These are phyloP conservation scores for Escallonia herrerae DNA, from an alignment of 129 eudicot genomes.

Conservation along the genomic window DNA sequence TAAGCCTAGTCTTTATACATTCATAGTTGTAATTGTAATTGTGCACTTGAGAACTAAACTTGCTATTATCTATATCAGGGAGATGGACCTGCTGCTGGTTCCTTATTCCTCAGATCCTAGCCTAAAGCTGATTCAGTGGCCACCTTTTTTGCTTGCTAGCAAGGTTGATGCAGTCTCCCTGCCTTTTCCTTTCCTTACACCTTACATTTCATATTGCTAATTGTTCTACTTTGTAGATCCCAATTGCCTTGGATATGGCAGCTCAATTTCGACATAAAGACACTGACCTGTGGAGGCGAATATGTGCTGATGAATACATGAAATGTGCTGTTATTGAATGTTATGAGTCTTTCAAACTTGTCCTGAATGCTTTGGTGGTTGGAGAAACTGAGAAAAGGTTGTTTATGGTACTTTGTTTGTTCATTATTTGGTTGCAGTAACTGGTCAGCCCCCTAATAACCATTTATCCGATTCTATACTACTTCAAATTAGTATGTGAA, in stretches of 20 bases:
- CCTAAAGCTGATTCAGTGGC: constrained; percentile 90
- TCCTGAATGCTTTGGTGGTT: constrained; percentile 68
- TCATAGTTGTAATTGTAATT: too few species aligned
- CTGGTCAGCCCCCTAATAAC: background rate
- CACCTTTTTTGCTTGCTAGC: constrained; percentile 96
- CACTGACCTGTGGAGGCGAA: constrained; percentile 93
- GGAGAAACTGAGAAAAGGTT: constrained; percentile 97
- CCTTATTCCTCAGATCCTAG: constrained; percentile 94
- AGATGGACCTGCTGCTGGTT: constrained; percentile 95
- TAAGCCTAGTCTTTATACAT: constrained; percentile 7
- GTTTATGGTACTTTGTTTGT: constrained; percentile 15
- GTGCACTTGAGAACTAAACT: constrained; percentile 10
- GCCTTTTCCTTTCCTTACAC: too few species aligned
- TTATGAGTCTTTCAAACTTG: constrained; percentile 93
- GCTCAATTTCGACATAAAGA: constrained; percentile 80
- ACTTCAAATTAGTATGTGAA: background rate
- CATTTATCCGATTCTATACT: background rate
- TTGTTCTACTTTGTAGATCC: constrained; percentile 49
- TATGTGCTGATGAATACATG: constrained; percentile 93
- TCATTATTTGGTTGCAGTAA: background rate
- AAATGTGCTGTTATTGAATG: constrained; percentile 98
- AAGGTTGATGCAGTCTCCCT: constrained; percentile 42
- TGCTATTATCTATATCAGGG: constrained; percentile 53
- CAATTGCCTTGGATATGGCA: constrained; percentile 97
- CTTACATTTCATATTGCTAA: too few species aligned